Evolutionary conservation across 2,329 filamentous ascomycete species (phyloP), one percentile per base, ranked within the genome.

Genomic region (Nemania abortiva): DNA sequence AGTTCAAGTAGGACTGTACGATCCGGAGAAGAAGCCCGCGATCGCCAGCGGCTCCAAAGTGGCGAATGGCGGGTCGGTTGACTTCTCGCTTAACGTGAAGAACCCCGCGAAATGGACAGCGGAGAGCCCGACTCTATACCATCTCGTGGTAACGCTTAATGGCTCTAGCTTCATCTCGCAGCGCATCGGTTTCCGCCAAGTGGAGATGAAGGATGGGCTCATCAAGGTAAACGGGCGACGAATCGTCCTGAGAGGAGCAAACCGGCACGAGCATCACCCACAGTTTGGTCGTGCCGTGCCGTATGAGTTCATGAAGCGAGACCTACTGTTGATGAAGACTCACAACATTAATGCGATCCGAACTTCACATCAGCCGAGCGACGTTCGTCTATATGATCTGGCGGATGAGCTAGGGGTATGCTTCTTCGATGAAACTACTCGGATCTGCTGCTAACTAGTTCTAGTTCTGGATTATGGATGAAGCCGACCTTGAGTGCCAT

Each of bases 281-380:
- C 78, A 81, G 64, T 81, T 82, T 29, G 88, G 88, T 5, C 84
- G 88, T 2, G 81, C 87, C 1, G 86, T 89, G 1, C 86, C 87
- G 0, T 80, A 83, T 22, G 84, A 87, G 1, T 88, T 85, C 61
- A 83, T 90, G 75, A 85, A 85, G 66, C 77, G 81, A 27, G 88
- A 90, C 69, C 80, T 90, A 5, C 65, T 88, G 7, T 78, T 86
- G 5, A 90, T 90, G 88, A 90, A 90, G 74, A 81, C 79, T 2
- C 84, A 90, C 76, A 90, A 90, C 65, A 85, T 91, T 74, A 91
- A 91, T 69, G 87, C 88, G 2, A 84, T 91, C 49, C 84, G 89
- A 1, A 88, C 85, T 3, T 88, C 84, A 6, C 89, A 91, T 74
- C 86, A 90, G 66, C 84, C 87, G 6, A 72, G 69, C 27, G 85